These are phyloP conservation scores for Pythium aristosporum DNA, from an alignment of 352 stramenopile species.

Conservation along the genomic window DNA sequence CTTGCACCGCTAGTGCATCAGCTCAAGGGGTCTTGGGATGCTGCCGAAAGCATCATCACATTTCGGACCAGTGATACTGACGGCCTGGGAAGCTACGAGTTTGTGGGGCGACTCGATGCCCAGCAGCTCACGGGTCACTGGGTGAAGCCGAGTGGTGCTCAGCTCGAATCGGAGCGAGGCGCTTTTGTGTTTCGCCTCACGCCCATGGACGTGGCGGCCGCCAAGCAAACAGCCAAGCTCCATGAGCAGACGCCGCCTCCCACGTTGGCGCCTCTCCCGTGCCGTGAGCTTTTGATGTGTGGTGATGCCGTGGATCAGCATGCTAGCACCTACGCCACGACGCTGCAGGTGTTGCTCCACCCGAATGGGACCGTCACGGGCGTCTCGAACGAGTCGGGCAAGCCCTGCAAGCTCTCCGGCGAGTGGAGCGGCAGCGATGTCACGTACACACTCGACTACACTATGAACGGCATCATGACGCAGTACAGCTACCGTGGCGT, in stretches of 20 bases:
- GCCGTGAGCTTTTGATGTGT: background rate
- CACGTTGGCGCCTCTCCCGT: too few relatives aligned
- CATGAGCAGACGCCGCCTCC: too few relatives aligned
- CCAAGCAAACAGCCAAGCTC: too few relatives aligned
- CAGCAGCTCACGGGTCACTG: background rate
- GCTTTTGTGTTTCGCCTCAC: constrained; percentile 3
- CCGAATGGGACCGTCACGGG: constrained; percentile 4
- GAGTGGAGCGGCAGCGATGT: background rate
- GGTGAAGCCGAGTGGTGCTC: background rate
- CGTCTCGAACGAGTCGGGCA: constrained; percentile 5
- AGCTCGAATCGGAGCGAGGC: background rate
- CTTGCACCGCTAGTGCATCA: constrained; percentile 3
- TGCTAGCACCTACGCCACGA: constrained; percentile 6
- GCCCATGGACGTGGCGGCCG: too few relatives aligned
- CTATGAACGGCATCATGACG: background rate
- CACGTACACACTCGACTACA: constrained; percentile 12
- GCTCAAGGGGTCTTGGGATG: background rate
- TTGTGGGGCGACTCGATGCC: background rate
- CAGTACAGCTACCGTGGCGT: constrained; percentile 15
- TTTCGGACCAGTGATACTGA: background rate
- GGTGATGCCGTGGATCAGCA: constrained; percentile 14
- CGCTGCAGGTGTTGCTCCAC: constrained; percentile 5
- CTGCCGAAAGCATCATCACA: background rate
- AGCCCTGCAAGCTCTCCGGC: constrained; percentile 3
- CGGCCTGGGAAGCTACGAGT: constrained; percentile 1